phyloP scores from a whole-genome alignment of 441 rosid species.

The Gossypium davidsonii region DNA sequence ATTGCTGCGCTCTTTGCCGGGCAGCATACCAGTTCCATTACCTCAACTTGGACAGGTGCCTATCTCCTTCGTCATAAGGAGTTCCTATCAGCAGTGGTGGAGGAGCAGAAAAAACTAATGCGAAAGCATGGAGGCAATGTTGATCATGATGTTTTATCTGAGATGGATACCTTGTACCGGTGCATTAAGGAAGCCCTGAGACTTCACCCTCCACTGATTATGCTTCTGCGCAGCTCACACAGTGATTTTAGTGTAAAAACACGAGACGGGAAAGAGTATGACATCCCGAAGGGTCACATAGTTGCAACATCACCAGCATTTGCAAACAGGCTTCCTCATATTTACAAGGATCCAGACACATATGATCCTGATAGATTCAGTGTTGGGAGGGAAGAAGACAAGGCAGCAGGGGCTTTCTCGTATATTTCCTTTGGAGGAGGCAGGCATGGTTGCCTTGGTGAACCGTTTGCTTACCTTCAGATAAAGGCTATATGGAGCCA shows the following conservation, averaged over 20 bases:
- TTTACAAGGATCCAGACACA: constrained; percentile 71
- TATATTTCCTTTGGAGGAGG: constrained; percentile 95
- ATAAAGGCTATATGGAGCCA: constrained; percentile 99
- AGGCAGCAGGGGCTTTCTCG: constrained; percentile 79
- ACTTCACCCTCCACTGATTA: constrained; percentile 92
- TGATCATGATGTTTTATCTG: constrained; percentile 84
- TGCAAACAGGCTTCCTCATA: constrained; percentile 83
- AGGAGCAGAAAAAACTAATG: constrained; percentile 75
- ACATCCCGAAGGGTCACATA: constrained; percentile 93
- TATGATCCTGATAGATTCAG: constrained; percentile 89
- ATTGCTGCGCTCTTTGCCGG: constrained; percentile 98
- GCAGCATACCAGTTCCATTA: constrained; percentile 99
- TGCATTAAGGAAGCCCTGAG: constrained; percentile 97
- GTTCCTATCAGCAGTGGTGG: constrained; percentile 51
- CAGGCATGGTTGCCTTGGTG: constrained; percentile 96
- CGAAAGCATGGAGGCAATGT: constrained; percentile 73
- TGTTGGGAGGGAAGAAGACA: constrained; percentile 91
- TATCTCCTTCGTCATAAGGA: constrained; percentile 63
- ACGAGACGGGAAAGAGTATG: constrained; percentile 74
- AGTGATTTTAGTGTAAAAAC: constrained; percentile 75
- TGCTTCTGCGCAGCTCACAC: constrained; percentile 86
- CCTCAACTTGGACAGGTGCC: constrained; percentile 97
- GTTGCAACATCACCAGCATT: constrained; percentile 96
- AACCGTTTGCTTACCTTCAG: constrained; percentile 97
- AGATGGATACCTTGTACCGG: constrained; percentile 85